Evolutionary conservation across 352 stramenopile species (phyloP).

Genomic region (Phytophthora multivora): DNA sequence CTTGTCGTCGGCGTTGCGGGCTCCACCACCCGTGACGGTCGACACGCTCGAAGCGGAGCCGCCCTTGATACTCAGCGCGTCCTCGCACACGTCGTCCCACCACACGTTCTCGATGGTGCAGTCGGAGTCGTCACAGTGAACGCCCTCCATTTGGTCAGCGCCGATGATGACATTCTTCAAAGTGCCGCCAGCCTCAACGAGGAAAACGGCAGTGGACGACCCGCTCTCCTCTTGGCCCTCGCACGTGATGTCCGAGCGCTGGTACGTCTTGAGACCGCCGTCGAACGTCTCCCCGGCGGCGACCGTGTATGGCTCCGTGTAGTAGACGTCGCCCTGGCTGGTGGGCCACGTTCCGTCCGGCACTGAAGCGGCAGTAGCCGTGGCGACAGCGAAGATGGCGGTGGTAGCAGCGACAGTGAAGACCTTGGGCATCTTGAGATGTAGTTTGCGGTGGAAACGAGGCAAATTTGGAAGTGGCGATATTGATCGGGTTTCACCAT

Average conservation of each 20-base stretch:
- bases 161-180: slow-evolving; percentile 50
- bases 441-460: background rate
- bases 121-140: slow-evolving; percentile 22
- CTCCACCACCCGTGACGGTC: background rate
- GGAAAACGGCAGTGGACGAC: slow-evolving; percentile 26
- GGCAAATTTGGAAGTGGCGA: background rate
- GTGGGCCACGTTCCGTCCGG: background rate
- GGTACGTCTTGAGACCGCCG: background rate
- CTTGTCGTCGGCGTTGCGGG: background rate
- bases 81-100: background rate
- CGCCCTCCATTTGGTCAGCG: slow-evolving; percentile 30
- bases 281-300: background rate
- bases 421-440: background rate
- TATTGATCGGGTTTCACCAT: too few species aligned
- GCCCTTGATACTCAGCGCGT: background rate
- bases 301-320: background rate
- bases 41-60: background rate
- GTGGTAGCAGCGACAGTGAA: background rate
- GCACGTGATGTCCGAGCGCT: background rate
- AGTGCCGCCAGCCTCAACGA: slow-evolving; percentile 31
- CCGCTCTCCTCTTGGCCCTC: background rate
- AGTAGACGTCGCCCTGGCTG: slow-evolving; percentile 3
- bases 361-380: background rate
- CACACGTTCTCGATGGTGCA: background rate
- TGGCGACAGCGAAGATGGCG: background rate